Percentiles rank a stretch among this genome's conserved stretches.
phyloP scores from a whole-genome alignment of 129 eudicot genomes.

The Flaveria bidentis region DNA sequence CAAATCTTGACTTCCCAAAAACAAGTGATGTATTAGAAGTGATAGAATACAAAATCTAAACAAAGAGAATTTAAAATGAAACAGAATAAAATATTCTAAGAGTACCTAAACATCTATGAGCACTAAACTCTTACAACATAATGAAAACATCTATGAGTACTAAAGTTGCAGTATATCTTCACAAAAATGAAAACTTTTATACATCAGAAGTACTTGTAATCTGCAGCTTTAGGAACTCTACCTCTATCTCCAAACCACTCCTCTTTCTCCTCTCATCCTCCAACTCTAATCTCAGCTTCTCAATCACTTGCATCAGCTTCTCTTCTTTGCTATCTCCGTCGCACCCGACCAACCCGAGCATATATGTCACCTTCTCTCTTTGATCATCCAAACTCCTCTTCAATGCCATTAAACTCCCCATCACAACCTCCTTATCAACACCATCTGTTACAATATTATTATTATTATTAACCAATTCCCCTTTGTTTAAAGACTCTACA shows the following conservation, averaged over 20 bases:
- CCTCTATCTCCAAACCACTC: slow-evolving; percentile 49
- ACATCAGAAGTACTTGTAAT: slow-evolving; percentile 31
- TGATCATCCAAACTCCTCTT: slow-evolving; percentile 73
- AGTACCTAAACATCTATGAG: too few relatives aligned
- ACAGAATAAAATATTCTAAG: too few relatives aligned
- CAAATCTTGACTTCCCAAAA: too few relatives aligned
- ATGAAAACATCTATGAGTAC: too few relatives aligned
- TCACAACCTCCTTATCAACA: slow-evolving; percentile 39
- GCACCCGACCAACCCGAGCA: slow-evolving; percentile 44
- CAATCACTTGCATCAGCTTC: slow-evolving; percentile 46
- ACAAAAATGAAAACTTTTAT: not conserved
- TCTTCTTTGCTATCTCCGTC: slow-evolving; percentile 40
- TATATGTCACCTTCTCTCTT: slow-evolving; percentile 44
- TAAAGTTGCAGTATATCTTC: too few relatives aligned
- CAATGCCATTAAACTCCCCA: slow-evolving; percentile 44
- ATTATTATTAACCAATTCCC: slow-evolving; percentile 19
- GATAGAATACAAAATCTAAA: too few relatives aligned
- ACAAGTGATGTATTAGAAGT: too few relatives aligned
- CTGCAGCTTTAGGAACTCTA: slow-evolving; percentile 60
- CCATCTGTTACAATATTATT: not conserved
- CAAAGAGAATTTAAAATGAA: too few relatives aligned
- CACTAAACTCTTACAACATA: too few relatives aligned
- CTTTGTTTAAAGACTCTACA: slow-evolving; percentile 24
- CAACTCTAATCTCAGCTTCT: slow-evolving; percentile 51
- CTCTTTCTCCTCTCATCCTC: slow-evolving; percentile 62